Evolutionary conservation across 371 early-diverging fungal species (phyloP).

Genomic region (Rhizoclosmatium hyalinum): DNA sequence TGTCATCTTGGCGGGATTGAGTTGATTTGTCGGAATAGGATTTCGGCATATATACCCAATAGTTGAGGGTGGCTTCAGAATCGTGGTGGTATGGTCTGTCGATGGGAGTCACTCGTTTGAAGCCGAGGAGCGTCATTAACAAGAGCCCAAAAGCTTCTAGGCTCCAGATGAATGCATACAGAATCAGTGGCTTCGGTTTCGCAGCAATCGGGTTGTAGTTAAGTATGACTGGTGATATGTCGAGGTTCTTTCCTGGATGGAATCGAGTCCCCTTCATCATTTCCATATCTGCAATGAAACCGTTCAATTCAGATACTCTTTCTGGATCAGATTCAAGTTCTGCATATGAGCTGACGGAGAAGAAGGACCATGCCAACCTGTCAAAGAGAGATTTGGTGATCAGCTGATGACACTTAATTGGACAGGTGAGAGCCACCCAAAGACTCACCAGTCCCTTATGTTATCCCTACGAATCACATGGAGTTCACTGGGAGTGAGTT

Average conservation of each 20-base stretch:
- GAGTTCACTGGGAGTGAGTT: constrained; percentile 31
- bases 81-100: constrained; percentile 15
- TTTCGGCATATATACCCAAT: constrained; percentile 41
- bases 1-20: constrained; percentile 36
- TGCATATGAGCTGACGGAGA: constrained; percentile 19
- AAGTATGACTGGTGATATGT: constrained; percentile 62
- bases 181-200: constrained; percentile 68
- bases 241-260: constrained; percentile 62
- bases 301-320: constrained; percentile 25
- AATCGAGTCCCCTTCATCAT: constrained; percentile 51
- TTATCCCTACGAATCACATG: constrained; percentile 33
- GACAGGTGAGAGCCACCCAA: neutral
- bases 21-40: neutral
- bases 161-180: constrained; percentile 54
- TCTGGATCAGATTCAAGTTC: constrained; percentile 12
- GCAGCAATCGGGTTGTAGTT: constrained; percentile 73
- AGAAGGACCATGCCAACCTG: constrained; percentile 42
- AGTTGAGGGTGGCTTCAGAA: constrained; percentile 43
- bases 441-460: constrained; percentile 36
- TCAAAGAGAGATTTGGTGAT: neutral
- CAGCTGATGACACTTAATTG: neutral
- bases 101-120: constrained; percentile 19
- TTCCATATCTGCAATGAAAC: constrained; percentile 47
- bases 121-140: constrained; percentile 9
- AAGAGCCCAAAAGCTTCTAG: constrained; percentile 18